These are phyloP conservation scores for Paramecium pentaurelia DNA, from an alignment of 73 alveolate species.

Conservation along the genomic window DNA sequence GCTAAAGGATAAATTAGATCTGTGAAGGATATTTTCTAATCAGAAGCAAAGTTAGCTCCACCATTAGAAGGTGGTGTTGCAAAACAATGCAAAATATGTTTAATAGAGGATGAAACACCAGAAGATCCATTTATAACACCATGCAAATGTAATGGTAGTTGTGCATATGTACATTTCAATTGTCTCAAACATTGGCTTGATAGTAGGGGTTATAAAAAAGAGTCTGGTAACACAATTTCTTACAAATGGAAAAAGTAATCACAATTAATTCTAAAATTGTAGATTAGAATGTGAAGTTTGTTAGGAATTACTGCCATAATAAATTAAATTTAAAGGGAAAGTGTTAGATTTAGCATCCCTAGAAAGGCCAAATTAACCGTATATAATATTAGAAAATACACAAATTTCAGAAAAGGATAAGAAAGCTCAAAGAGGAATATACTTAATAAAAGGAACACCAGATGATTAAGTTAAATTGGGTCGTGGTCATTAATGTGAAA, in stretches of 20 bases:
- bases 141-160: conserved; percentile 79
- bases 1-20: neutral
- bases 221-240: conserved; percentile 55
- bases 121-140: conserved; percentile 78
- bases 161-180: conserved; percentile 73
- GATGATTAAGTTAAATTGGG: conserved; percentile 62
- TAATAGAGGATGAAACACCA: conserved; percentile 59
- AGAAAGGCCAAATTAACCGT: conserved; percentile 72
- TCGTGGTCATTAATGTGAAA: conserved; percentile 81
- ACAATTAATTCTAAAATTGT: neutral
- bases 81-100: conserved; percentile 63
- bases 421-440: conserved; percentile 70
- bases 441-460: conserved; percentile 65
- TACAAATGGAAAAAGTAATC: conserved; percentile 67
- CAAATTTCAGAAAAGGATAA: conserved; percentile 61
- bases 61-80: conserved; percentile 14
- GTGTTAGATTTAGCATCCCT: conserved; percentile 68
- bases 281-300: conserved; percentile 82
- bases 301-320: conserved; percentile 79
- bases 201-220: conserved; percentile 59
- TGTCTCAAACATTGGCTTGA: conserved; percentile 79
- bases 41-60: neutral
- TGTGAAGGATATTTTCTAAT: conserved; percentile 3
- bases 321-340: conserved; percentile 61
- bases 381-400: conserved; percentile 71